Conservation (phyloP, 345 rosid species). For the Streptanthus diversifolius region DNA sequence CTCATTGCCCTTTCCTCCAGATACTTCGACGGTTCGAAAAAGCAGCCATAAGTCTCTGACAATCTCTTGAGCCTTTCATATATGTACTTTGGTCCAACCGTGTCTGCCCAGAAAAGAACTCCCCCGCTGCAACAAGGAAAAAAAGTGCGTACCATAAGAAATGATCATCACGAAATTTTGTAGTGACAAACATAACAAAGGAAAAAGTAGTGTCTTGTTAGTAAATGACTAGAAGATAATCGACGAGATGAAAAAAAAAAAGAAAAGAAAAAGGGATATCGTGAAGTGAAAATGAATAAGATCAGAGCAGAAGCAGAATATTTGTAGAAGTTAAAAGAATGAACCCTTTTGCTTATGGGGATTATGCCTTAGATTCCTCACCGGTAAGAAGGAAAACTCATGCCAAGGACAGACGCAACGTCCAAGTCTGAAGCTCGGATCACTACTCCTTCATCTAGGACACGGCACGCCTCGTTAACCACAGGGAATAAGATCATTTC, state of each 20-base stretch:
- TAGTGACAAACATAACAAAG: not conserved
- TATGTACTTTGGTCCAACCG: slow-evolving; percentile 57
- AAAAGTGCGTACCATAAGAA: not conserved
- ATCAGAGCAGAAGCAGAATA: not conserved
- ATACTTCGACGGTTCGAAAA: slow-evolving; percentile 73
- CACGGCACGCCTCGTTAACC: slow-evolving; percentile 88
- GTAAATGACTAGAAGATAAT: not conserved
- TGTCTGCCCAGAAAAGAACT: slow-evolving; percentile 86
- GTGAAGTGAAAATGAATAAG: not conserved
- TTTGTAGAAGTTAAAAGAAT: not conserved
- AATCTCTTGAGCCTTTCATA: slow-evolving; percentile 66
- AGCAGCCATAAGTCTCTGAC: slow-evolving; percentile 60
- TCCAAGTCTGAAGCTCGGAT: slow-evolving; percentile 88
- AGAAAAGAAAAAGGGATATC: not conserved
- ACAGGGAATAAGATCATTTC: slow-evolving; percentile 93
- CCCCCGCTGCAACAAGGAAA: slow-evolving; percentile 62
- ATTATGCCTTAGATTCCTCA: slow-evolving; percentile 33
- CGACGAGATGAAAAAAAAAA: not conserved
- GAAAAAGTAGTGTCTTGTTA: not conserved
- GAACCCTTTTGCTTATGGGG: not conserved
- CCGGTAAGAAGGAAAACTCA: slow-evolving; percentile 98
- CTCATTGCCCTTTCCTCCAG: slow-evolving; percentile 80
- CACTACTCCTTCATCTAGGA: slow-evolving; percentile 79
- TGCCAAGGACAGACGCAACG: slow-evolving; percentile 87
- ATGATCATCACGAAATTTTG: not conserved